These are phyloP conservation scores for Exophiala xenobiotica DNA, from an alignment of 2,329 filamentous ascomycete genomes.

Conservation along the genomic window DNA sequence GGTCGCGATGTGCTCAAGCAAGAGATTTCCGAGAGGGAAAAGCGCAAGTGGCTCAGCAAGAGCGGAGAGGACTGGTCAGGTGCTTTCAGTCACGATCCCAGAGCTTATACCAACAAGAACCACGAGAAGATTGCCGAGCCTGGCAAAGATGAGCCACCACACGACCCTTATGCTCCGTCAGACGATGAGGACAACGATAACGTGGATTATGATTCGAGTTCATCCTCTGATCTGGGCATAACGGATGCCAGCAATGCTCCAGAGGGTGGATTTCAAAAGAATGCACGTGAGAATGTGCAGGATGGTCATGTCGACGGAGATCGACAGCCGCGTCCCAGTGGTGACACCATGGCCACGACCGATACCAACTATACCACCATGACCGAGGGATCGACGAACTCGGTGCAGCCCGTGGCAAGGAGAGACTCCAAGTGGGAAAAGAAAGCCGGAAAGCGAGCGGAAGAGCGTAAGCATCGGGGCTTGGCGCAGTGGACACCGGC, in stretches of 20 bases:
- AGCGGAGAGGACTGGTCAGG: slow-evolving; percentile 83
- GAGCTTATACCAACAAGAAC: slow-evolving; percentile 54
- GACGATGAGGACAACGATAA: slow-evolving; percentile 38
- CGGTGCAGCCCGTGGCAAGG: slow-evolving; percentile 20
- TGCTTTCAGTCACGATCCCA: slow-evolving; percentile 78
- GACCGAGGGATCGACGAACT: slow-evolving; percentile 22
- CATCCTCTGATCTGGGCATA: slow-evolving; percentile 56
- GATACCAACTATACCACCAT: slow-evolving; percentile 34
- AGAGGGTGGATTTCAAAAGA: slow-evolving; percentile 26
- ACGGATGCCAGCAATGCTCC: slow-evolving; percentile 51
- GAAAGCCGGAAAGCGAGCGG: slow-evolving; percentile 43
- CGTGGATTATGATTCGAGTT: slow-evolving; percentile 33
- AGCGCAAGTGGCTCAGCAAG: slow-evolving; percentile 73
- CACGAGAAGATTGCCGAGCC: slow-evolving; percentile 58
- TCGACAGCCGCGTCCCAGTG: slow-evolving; percentile 27
- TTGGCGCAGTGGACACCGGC: slow-evolving; percentile 95
- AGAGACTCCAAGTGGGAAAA: slow-evolving; percentile 33
- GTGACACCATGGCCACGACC: slow-evolving; percentile 44
- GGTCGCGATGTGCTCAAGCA: slow-evolving; percentile 78
- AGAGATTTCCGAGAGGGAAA: slow-evolving; percentile 66
- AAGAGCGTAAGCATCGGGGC: slow-evolving; percentile 83
- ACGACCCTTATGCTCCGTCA: slow-evolving; percentile 52
- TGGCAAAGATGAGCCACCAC: slow-evolving; percentile 51
- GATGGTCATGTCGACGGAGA: slow-evolving; percentile 30
- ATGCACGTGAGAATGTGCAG: slow-evolving; percentile 19